Evolutionary conservation across 257 asterid genomes (phyloP).

Genomic region (Gentiana straminea): DNA sequence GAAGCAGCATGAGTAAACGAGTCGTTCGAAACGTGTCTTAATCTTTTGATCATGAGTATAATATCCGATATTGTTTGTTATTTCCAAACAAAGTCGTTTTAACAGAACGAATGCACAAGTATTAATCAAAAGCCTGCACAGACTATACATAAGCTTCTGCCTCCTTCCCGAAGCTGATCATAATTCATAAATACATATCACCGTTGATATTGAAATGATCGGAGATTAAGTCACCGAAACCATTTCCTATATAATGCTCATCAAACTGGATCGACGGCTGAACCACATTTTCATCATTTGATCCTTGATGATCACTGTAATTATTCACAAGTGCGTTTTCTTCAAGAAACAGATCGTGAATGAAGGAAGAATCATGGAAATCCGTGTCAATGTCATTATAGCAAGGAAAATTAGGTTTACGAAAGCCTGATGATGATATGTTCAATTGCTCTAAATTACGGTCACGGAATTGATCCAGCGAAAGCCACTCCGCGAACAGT

Average conservation of each 20-base stretch:
- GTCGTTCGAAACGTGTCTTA: too few relatives aligned
- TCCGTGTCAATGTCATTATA: constrained; percentile 8
- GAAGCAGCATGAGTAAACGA: too few relatives aligned
- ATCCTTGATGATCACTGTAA: constrained; percentile 6
- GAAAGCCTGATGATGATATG: constrained; percentile 4
- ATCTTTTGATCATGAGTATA: too few relatives aligned
- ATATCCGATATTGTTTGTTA: too few relatives aligned
- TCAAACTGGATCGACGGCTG: constrained; percentile 34
- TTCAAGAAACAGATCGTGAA: constrained; percentile 14
- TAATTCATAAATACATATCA: constrained; percentile 27
- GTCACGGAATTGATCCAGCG: constrained; percentile 24
- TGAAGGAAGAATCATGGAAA: constrained; percentile 22
- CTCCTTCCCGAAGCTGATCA: constrained; percentile 6
- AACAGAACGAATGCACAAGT: too few relatives aligned
- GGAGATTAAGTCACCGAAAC: constrained; percentile 27
- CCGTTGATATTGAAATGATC: constrained; percentile 28
- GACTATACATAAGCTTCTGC: too few relatives aligned
- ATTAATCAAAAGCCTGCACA: too few relatives aligned
- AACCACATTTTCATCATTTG: constrained; percentile 20
- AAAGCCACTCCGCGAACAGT: constrained; percentile 74
- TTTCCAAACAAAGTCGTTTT: too few relatives aligned
- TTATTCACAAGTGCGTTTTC: constrained; percentile 23
- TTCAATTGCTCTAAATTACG: constrained; percentile 10
- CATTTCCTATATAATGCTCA: constrained; percentile 32
- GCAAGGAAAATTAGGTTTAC: constrained; percentile 5